Evolutionary conservation across 176 grass and related monocot genomes (phyloP).

Genomic region (Luzula sylvatica): DNA sequence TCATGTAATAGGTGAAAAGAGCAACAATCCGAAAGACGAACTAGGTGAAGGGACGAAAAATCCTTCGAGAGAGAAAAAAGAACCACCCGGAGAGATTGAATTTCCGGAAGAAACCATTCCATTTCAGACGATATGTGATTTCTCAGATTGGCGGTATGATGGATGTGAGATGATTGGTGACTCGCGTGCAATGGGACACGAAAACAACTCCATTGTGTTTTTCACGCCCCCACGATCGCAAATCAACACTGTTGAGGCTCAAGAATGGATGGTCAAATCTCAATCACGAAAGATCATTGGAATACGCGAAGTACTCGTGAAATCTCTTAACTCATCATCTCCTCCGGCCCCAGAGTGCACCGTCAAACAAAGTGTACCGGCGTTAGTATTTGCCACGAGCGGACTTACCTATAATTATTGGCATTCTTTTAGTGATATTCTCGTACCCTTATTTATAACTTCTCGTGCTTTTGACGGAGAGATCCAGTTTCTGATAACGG

Average conservation of each 20-base stretch:
- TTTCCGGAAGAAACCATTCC: not conserved
- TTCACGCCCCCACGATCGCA: not conserved
- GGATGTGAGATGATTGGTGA: not conserved
- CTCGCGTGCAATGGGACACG: not conserved
- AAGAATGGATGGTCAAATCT: not conserved
- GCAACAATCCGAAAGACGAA: too few relatives aligned
- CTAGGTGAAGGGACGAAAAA: too few relatives aligned
- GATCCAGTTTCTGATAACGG: conserved; percentile 1
- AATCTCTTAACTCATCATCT: not conserved
- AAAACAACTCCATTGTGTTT: not conserved
- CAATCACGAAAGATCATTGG: not conserved
- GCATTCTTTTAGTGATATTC: conserved; percentile 6
- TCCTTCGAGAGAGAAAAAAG: too few relatives aligned
- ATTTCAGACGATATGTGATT: not conserved
- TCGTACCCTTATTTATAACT: conserved; percentile 2
- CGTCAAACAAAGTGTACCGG: not conserved
- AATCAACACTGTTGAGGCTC: not conserved
- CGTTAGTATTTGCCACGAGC: conserved; percentile 1
- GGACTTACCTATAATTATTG: not conserved
- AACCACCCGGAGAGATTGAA: too few relatives aligned
- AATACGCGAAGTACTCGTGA: not conserved
- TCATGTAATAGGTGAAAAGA: too few relatives aligned
- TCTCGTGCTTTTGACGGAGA: not conserved
- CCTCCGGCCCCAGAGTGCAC: conserved; percentile 5
- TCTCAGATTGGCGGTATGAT: not conserved